A percentile compares a stretch with the other conserved stretches of the same genome.
phyloP scores from a whole-genome alignment of 139 green algal species.

The Micractinium conductrix region DNA sequence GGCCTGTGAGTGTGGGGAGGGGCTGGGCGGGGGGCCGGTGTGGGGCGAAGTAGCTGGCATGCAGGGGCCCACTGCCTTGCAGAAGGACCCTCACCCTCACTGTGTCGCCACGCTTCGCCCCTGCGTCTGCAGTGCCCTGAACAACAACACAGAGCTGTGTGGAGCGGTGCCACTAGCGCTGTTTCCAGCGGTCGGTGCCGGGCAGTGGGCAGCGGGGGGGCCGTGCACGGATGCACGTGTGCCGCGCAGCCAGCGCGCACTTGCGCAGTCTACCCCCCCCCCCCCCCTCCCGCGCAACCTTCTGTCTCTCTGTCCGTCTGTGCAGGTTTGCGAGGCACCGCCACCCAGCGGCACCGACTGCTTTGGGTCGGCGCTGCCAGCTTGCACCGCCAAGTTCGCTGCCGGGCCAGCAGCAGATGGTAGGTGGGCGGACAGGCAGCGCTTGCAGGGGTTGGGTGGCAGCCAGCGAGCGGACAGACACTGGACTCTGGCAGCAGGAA shows the following conservation, averaged over 20 bases:
- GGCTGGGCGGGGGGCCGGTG: too few species aligned
- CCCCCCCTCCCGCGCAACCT: too few species aligned
- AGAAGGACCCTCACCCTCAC: too few species aligned
- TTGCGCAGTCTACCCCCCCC: not conserved
- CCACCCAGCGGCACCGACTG: not conserved
- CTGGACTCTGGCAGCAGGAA: not conserved
- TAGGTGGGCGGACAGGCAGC: not conserved
- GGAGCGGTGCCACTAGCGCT: not conserved
- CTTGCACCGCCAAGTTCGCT: not conserved
- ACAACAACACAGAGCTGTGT: not conserved
- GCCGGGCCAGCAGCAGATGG: not conserved
- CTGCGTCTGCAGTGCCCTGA: not conserved
- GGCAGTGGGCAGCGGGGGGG: not conserved
- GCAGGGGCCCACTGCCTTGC: too few species aligned
- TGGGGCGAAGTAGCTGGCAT: too few species aligned
- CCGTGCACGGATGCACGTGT: not conserved
- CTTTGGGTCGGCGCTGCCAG: not conserved
- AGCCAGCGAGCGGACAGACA: not conserved
- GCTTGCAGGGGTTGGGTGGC: not conserved
- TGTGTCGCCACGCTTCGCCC: too few species aligned
- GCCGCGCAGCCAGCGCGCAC: not conserved
- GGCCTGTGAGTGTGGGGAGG: too few species aligned
- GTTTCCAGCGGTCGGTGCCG: not conserved
- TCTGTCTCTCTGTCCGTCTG: not conserved
- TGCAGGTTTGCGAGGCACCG: not conserved